Evolutionary conservation across 2,329 filamentous ascomycete species (phyloP).

Genomic region (Fusarium armeniacum): DNA sequence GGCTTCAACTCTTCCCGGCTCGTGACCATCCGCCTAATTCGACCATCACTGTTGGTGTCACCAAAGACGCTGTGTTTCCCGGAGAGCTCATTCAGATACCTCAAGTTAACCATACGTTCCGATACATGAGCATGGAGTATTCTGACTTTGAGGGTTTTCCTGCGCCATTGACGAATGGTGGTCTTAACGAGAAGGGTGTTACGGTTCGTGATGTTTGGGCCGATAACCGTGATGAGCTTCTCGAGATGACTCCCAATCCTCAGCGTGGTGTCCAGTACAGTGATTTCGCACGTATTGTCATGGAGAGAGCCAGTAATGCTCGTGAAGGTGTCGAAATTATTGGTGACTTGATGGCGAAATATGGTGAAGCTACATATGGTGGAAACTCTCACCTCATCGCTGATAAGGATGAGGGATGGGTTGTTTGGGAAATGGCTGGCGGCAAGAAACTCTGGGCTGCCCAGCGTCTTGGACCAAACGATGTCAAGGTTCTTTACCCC

Average conservation of each 20-base stretch:
- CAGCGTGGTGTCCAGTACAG: conserved; percentile 45
- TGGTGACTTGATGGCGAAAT: conserved; percentile 31
- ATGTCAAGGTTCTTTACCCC: conserved; percentile 44
- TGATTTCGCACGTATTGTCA: conserved; percentile 45
- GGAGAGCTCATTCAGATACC: conserved; percentile 46
- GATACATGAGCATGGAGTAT: conserved; percentile 47
- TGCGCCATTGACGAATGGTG: conserved; percentile 42
- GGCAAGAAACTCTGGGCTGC: conserved; percentile 46
- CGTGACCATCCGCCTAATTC: conserved; percentile 57
- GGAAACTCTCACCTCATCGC: conserved; percentile 46
- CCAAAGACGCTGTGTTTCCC: conserved; percentile 38
- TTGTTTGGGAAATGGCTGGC: conserved; percentile 48
- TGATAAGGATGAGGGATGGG: conserved; percentile 45
- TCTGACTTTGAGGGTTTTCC: conserved; percentile 47
- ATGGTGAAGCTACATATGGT: conserved; percentile 45
- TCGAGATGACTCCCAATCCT: conserved; percentile 45
- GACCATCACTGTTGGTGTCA: conserved; percentile 53
- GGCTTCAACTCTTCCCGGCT: conserved; percentile 62
- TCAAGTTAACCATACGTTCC: conserved; percentile 43
- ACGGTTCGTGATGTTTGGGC: conserved; percentile 46
- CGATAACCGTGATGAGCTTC: conserved; percentile 43
- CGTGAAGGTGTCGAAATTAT: conserved; percentile 44
- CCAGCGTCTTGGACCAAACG: conserved; percentile 40
- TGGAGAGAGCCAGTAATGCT: conserved; percentile 42
- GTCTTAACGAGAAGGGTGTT: conserved; percentile 45